phyloP scores from a whole-genome alignment of 2,329 filamentous ascomycete species.

The Fusarium austroafricanum region DNA sequence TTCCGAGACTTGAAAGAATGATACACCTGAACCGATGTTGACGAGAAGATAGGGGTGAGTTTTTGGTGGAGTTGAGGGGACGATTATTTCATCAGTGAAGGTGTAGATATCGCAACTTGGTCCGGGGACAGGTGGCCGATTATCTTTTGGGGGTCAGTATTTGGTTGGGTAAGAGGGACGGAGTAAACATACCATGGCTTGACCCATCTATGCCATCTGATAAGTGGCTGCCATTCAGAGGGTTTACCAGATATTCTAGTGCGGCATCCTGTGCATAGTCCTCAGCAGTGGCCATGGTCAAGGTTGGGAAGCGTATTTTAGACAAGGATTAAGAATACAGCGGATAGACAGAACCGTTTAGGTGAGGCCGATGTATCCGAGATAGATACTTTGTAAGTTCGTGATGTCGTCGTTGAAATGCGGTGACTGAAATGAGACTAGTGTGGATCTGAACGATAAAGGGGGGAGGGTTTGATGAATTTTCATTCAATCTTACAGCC shows the following conservation, averaged over 20 bases:
- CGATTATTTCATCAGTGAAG: slow-evolving; percentile 88
- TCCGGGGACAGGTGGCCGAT: slow-evolving; percentile 11
- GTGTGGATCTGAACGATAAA: slow-evolving; percentile 3
- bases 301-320: rapidly evolving
- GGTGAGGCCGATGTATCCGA: not conserved
- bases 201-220: slow-evolving; percentile 19
- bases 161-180: too few species aligned
- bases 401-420: slow-evolving; percentile 8
- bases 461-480: slow-evolving; percentile 20
- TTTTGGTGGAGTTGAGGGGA: slow-evolving; percentile 83
- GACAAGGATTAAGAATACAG: not conserved
- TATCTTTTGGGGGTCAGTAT: not conserved
- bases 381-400: not conserved
- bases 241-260: not conserved
- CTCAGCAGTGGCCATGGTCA: not conserved
- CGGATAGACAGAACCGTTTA: too few species aligned
- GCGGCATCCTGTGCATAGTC: not conserved
- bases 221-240: not conserved
- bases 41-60: slow-evolving; percentile 97
- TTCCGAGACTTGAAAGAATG: slow-evolving; percentile 95
- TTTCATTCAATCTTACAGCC: slow-evolving; percentile 9
- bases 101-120: slow-evolving; percentile 85
- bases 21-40: slow-evolving; percentile 97
- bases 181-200: too few species aligned
- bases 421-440: slow-evolving; percentile 27